Base-by-base conservation (phyloP, 208 protist genomes). In the Leishmania tarentolae region DNA sequence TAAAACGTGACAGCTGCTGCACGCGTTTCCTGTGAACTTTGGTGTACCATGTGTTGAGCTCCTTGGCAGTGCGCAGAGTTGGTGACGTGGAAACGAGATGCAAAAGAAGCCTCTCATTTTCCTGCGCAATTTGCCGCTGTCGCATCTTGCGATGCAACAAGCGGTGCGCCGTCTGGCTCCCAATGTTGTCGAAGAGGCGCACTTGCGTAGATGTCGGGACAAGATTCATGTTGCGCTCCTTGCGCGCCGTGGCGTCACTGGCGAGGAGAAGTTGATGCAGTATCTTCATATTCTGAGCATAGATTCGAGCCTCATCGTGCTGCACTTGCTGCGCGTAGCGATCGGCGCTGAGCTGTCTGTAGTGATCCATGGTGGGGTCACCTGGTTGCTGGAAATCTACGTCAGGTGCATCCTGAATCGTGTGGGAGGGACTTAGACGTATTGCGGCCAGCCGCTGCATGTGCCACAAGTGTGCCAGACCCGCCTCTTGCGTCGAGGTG, bases 381-480 rank as follows among this genome's bases (percentile, higher is more conserved):
- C 75, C 74, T 15, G 84, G 82, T 37, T 88, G 76, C 3, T 75
- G 84, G 56, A 95, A 94, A 78, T 95, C 87, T 1, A 93, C 87
- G 0, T 88, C 87, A 3, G 87, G 86, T 8, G 63, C 82, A 80
- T 90, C 90, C 24, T 86, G 82, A 37, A 93, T 92, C 13, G 87
- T 89, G 68, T 86, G 81, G 24, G 68, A 80, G 2, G 86, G 73
- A 19, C 76, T 80, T 19, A 95, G 82, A 17, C 89, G 88, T 4
- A 88, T 82, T 13, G 80, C 77, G 2, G 92, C 92, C 17, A 95
- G 82, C 3, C 81, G 85, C 71, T 94, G 85, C 75, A 91, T 71
- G 78, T 95, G 92, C 88, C 90, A 93, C 57, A 95, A 77, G 80
- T 95, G 92, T 15, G 78, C 71, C 24, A 95, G 37, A 3, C 90